Percentiles rank a stretch among this genome's conserved stretches.
phyloP scores from a whole-genome alignment of 2,329 filamentous ascomycete species.

The Purpureocillium takamizusanense region DNA sequence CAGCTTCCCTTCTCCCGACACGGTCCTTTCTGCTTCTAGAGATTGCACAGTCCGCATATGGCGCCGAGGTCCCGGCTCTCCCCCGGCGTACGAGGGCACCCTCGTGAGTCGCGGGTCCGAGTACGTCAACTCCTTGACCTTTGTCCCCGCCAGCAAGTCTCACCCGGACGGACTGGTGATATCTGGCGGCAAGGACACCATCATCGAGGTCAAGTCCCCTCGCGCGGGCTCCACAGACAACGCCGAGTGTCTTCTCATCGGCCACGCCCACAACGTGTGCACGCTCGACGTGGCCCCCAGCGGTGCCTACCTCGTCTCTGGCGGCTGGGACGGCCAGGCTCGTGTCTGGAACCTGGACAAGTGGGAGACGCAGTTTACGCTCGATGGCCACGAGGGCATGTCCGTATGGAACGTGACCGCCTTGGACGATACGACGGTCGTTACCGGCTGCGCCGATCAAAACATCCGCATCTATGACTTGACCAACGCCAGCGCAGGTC shows the following conservation, averaged over 20 bases:
- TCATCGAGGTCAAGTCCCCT: slow-evolving; percentile 81
- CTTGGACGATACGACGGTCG: slow-evolving; percentile 67
- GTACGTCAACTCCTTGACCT: slow-evolving; percentile 82
- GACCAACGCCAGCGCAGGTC: slow-evolving; percentile 45
- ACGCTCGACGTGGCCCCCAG: slow-evolving; percentile 69
- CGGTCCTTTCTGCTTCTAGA: slow-evolving; percentile 77
- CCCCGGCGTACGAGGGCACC: slow-evolving; percentile 66
- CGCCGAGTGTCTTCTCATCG: slow-evolving; percentile 76
- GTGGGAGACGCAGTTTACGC: slow-evolving; percentile 66
- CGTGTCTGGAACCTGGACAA: slow-evolving; percentile 78
- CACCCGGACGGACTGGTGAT: slow-evolving; percentile 74
- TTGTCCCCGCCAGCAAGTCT: slow-evolving; percentile 57
- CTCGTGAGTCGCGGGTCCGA: slow-evolving; percentile 71
- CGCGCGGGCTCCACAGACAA: slow-evolving; percentile 59
- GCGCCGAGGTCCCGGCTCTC: slow-evolving; percentile 57
- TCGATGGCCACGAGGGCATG: slow-evolving; percentile 65
- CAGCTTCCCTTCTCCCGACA: slow-evolving; percentile 62
- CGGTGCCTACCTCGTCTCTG: slow-evolving; percentile 72
- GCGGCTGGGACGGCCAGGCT: slow-evolving; percentile 86
- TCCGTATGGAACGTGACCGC: slow-evolving; percentile 90
- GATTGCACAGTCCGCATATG: slow-evolving; percentile 86
- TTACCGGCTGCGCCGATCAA: slow-evolving; percentile 91
- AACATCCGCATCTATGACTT: slow-evolving; percentile 78
- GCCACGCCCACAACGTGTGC: slow-evolving; percentile 83
- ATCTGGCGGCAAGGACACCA: slow-evolving; percentile 82